Base-by-base conservation (phyloP, 2,329 filamentous ascomycete genomes). In the Meredithiella fracta region DNA sequence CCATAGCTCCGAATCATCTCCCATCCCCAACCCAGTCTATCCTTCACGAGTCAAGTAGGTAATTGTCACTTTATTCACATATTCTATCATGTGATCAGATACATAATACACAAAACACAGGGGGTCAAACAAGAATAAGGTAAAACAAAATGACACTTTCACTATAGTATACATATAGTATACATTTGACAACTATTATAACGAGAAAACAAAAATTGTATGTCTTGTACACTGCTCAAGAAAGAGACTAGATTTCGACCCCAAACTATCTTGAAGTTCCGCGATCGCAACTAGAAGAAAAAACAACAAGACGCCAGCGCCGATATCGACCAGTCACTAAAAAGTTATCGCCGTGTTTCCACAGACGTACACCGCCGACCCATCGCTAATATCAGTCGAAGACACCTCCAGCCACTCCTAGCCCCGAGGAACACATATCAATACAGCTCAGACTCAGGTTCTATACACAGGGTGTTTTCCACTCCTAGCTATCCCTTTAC, bases 191-290 rank as follows among this genome's bases (percentile, higher is more conserved):
- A 26, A 50, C 51, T 47, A 53, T 57, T 57, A 53, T 53, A 58
- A 55, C 57, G 53, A 67, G 67, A 73, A 72, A 69, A 52, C 50
- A 70, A 70, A n/a, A 69, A 67, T 69, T 69, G 65, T 72, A 72
- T 72, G 74, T 73, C 72, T 78, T 71, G 69, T 79, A 79, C 76
- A 79, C 74, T 77, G 74, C 73, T 75, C 75, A 76, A 73, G 76
- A 74, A 76, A 67, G 72, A 73, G 72, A 76, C 72, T 53, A 58
- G 53, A 58, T 54, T 54, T 42, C 51, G 52, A 53, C 23, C 34
- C 31, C 23, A 31, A 8, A n/a, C n/a, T n/a, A n/a, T n/a, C n/a
- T n/a, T n/a, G n/a, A n/a, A n/a, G n/a, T n/a, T n/a, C n/a, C n/a
- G n/a, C n/a, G n/a, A n/a, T n/a, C n/a, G n/a, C n/a, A n/a, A n/a